Evolutionary conservation across 2,329 filamentous ascomycete species (phyloP), one percentile per base, ranked within the genome.

Genomic region (Pseudogymnoascus sp.): DNA sequence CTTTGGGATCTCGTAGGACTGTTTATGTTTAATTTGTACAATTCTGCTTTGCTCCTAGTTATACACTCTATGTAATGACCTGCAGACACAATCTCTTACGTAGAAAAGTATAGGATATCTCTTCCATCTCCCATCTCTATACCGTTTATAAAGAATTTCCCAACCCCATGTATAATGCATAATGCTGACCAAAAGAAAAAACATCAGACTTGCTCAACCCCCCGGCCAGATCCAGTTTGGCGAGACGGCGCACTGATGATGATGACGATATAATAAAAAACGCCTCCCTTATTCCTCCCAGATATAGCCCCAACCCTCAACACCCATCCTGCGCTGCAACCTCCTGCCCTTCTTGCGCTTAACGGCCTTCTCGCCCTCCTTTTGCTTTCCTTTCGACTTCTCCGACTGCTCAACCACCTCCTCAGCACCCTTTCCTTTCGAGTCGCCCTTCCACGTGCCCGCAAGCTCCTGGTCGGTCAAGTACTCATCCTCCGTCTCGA

Each of bases 41-140:
- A 18, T 53, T 30, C 47, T 53, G 28, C n/a, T 25, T 53, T 53
- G 47, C 47, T 30, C 33, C 25, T 53, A 33, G 47, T 53, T 53
- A 25, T 53, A 53, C 47, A 53, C 47, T 53, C 47, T 53, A 53
- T 53, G 47, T 33, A 53, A 53, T 53, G 47, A 30, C 47, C 11
- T 53, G n/a, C n/a, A 33, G 25, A 33, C 47, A 53, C 25, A 33
- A 33, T 33, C 6, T 33, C 33, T 6, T 33, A 50, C 30, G 20
- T 33, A 53, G n/a, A 20, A 53, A 53, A 33, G n/a, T 20, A 18
- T 28, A 30, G 47, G 47, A 53, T 53, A 33, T 53, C 28, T 53
- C 6, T 43, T 20, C 18, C 9, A 12, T 50, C 8, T 30, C 43
- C 43, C 25, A 15, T 12, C 25, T 53, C 25, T 50, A 30, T 50